Evolutionary conservation across 1,284 basidiomycete genomes (phyloP).

Genomic region (Inonotus hispidus): DNA sequence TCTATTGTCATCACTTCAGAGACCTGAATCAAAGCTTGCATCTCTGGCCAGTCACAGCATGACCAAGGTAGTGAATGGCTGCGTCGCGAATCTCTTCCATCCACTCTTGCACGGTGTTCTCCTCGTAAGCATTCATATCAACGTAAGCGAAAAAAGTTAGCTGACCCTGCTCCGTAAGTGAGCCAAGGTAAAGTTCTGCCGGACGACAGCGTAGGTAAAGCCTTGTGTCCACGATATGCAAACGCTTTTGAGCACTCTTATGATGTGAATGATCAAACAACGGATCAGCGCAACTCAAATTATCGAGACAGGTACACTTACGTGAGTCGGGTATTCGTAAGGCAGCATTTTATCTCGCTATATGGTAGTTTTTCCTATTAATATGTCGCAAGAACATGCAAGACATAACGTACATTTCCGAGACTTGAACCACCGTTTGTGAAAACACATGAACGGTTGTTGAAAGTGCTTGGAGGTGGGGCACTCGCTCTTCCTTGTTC

Average conservation of each 20-base stretch:
- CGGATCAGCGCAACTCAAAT: background rate
- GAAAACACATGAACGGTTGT: constrained; percentile 28
- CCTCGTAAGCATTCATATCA: constrained; percentile 19
- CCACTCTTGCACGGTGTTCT: constrained; percentile 19
- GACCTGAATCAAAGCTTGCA: background rate
- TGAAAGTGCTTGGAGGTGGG: constrained; percentile 17
- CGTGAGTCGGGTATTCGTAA: constrained; percentile 22
- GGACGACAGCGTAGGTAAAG: constrained; percentile 17
- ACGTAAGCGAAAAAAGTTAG: background rate
- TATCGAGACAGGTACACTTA: background rate
- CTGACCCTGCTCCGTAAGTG: constrained; percentile 19
- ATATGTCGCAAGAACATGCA: background rate
- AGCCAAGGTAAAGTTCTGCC: constrained; percentile 41
- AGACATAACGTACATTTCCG: constrained; percentile 35
- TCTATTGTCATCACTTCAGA: no score
- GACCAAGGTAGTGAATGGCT: constrained; percentile 22
- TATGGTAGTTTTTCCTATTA: background rate
- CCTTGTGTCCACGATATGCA: constrained; percentile 1
- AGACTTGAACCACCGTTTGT: constrained; percentile 41
- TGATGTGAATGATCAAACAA: background rate
- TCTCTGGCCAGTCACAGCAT: background rate
- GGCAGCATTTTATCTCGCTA: constrained; percentile 34
- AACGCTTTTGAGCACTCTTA: background rate
- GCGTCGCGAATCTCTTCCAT: constrained; percentile 21
- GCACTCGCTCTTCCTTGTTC: constrained; percentile 25